Evolutionary conservation across 2,329 filamentous ascomycete species (phyloP).

Genomic region (Tricladium varicosporioides): DNA sequence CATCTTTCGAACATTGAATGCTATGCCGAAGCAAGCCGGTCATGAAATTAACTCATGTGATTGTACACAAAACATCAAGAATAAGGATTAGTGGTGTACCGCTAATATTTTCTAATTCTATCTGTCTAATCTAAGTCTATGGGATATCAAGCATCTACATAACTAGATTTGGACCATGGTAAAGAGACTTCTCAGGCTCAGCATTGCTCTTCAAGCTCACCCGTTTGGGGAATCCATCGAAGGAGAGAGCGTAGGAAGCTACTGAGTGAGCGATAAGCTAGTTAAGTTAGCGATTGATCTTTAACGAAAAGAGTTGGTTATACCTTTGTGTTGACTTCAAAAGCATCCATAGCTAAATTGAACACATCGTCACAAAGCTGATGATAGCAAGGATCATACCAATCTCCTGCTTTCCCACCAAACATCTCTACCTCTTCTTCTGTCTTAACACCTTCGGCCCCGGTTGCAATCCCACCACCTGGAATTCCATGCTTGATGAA

Average conservation of each 20-base stretch:
- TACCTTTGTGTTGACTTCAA: conserved; percentile 59
- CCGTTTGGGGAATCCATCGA: conserved; percentile 63
- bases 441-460: conserved; percentile 74
- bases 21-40: too few relatives aligned
- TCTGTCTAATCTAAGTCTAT: neutral
- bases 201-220: conserved; percentile 30
- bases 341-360: conserved; percentile 58
- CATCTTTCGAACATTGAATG: too few relatives aligned
- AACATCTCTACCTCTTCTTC: conserved; percentile 59
- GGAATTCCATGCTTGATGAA: conserved; percentile 73
- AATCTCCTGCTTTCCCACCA: conserved; percentile 62
- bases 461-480: conserved; percentile 71
- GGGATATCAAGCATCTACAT: conserved; percentile 36
- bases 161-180: conserved; percentile 49
- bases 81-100: too few relatives aligned
- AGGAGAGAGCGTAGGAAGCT: conserved; percentile 65
- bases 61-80: too few relatives aligned
- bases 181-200: conserved; percentile 35
- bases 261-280: conserved; percentile 69
- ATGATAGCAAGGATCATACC: conserved; percentile 59
- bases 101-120: neutral
- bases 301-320: neutral
- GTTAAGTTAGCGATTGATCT: conserved; percentile 3
- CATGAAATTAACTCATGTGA: neutral
- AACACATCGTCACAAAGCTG: conserved; percentile 56